Conservation (phyloP, 2,329 filamentous ascomycete genomes). For the Penicillium sp. region DNA sequence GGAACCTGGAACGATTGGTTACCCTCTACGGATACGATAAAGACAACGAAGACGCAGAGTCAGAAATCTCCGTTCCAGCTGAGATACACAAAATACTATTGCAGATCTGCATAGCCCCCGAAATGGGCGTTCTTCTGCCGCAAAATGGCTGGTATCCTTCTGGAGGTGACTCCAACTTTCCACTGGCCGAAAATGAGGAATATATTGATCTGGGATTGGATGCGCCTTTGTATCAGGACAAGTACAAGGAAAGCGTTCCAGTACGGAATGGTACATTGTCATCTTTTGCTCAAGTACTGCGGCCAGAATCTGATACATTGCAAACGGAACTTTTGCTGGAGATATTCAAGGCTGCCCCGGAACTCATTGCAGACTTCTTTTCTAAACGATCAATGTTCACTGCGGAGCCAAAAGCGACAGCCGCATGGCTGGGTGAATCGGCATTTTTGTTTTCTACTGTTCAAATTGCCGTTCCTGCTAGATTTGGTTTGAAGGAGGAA, state of each 20-base stretch:
- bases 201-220: slow-evolving; percentile 64
- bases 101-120: slow-evolving; percentile 67
- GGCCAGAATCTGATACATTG: slow-evolving; percentile 75
- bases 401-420: slow-evolving; percentile 86
- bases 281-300: slow-evolving; percentile 71
- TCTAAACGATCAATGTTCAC: slow-evolving; percentile 72
- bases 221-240: slow-evolving; percentile 65
- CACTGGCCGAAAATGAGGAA: slow-evolving; percentile 43
- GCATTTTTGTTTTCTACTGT: slow-evolving; percentile 81
- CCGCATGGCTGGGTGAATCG: slow-evolving; percentile 93
- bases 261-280: slow-evolving; percentile 77
- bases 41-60: slow-evolving; percentile 42
- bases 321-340: slow-evolving; percentile 77
- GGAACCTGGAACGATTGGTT: slow-evolving; percentile 67
- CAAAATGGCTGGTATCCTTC: slow-evolving; percentile 82
- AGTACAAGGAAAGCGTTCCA: slow-evolving; percentile 62
- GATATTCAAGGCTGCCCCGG: slow-evolving; percentile 77
- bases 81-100: slow-evolving; percentile 72
- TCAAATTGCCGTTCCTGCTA: slow-evolving; percentile 65
- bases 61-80: slow-evolving; percentile 56
- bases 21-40: slow-evolving; percentile 61
- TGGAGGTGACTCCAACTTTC: slow-evolving; percentile 55
- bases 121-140: slow-evolving; percentile 69
- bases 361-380: slow-evolving; percentile 86
- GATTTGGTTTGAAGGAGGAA: slow-evolving; percentile 63